Conservation (phyloP, 257 asterid genomes). For the Penstemon davidsonii region DNA sequence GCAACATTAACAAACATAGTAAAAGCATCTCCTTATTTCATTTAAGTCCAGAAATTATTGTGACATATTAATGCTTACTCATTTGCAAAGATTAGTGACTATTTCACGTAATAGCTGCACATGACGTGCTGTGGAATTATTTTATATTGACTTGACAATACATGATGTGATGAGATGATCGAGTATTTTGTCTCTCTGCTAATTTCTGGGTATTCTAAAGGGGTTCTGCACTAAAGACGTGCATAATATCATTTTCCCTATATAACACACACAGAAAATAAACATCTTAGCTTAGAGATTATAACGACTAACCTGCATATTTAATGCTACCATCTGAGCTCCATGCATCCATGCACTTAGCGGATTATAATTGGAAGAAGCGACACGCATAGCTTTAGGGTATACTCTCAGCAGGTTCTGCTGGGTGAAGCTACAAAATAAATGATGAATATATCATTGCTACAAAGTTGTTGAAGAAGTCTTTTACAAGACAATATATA, state of each 20-base stretch:
- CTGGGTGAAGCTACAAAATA: slow-evolving; percentile 38
- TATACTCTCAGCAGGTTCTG: slow-evolving; percentile 41
- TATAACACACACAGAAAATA: not conserved
- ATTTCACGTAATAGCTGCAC: not conserved
- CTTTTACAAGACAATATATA: not conserved
- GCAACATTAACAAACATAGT: too few species aligned
- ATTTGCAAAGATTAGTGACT: not conserved
- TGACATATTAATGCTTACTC: too few species aligned
- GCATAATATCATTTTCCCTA: not conserved
- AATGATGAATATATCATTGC: slow-evolving; percentile 1
- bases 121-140: not conserved
- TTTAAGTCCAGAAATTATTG: too few species aligned
- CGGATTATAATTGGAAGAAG: slow-evolving; percentile 44
- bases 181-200: not conserved
- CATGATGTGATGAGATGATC: not conserved
- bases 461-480: slow-evolving; percentile 4
- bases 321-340: slow-evolving; percentile 53
- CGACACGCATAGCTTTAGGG: slow-evolving; percentile 40
- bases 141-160: not conserved
- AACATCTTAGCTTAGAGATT: not conserved
- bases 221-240: not conserved
- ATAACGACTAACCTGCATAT: slow-evolving; percentile 37
- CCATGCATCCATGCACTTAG: slow-evolving; percentile 43
- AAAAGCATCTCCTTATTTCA: too few species aligned
- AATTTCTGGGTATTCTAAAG: too few species aligned